Evolutionary conservation across 2,329 filamentous ascomycete genomes (phyloP).

Genomic region (Penicillium sp.): DNA sequence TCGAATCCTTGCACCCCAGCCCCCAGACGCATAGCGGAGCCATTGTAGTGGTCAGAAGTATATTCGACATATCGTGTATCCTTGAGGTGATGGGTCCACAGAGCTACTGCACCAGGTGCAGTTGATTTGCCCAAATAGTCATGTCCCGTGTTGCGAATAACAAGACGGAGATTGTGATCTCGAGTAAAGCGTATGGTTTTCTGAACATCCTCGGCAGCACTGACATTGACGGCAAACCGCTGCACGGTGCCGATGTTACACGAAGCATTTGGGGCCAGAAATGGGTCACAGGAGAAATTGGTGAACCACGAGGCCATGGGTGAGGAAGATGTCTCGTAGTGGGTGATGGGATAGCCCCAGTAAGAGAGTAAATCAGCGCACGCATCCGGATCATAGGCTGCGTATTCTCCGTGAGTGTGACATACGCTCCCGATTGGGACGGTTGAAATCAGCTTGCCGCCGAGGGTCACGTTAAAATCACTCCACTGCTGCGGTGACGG

Average conservation of each 20-base stretch:
- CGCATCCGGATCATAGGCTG: slow-evolving; percentile 38
- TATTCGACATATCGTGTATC: slow-evolving; percentile 20
- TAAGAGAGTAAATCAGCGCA: slow-evolving; percentile 39
- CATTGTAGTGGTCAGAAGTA: slow-evolving; percentile 5
- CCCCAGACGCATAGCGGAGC: slow-evolving; percentile 9
- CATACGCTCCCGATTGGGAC: slow-evolving; percentile 50
- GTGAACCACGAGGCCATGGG: slow-evolving; percentile 33
- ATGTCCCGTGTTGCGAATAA: slow-evolving; percentile 44
- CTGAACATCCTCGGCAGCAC: not conserved
- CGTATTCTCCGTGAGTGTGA: slow-evolving; percentile 35
- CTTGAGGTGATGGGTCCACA: slow-evolving; percentile 45
- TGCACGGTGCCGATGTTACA: slow-evolving; percentile 6
- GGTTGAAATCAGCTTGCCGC: slow-evolving; percentile 47
- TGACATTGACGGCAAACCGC: slow-evolving; percentile 15
- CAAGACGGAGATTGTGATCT: slow-evolving; percentile 25
- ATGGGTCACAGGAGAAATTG: slow-evolving; percentile 39
- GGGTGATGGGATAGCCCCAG: slow-evolving; percentile 39
- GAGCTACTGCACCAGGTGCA: slow-evolving; percentile 30
- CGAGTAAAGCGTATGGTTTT: slow-evolving; percentile 7
- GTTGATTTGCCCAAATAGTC: slow-evolving; percentile 41
- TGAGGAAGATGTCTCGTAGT: slow-evolving; percentile 19
- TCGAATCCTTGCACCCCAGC: slow-evolving; percentile 14
- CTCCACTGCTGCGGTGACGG: slow-evolving; percentile 45
- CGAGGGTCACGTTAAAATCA: slow-evolving; percentile 47
- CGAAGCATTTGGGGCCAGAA: slow-evolving; percentile 16